These are phyloP conservation scores for Hypoxylon sp. DNA, from an alignment of 2,329 filamentous ascomycete genomes.

Conservation along the genomic window DNA sequence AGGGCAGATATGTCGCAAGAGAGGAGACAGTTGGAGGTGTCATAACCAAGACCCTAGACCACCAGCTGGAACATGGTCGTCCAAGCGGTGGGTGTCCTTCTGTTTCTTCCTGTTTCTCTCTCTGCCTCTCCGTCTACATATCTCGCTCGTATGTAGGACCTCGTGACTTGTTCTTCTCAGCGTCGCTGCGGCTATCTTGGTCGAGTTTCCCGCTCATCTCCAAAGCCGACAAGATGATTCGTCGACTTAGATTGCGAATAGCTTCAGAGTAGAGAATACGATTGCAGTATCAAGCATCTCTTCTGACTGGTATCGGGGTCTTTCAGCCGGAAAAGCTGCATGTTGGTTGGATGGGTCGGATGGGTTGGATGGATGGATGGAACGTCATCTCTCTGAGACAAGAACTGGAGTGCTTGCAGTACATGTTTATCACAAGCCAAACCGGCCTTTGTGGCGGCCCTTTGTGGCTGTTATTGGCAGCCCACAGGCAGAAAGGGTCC, in stretches of 20 bases:
- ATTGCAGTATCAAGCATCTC: constrained; percentile 13
- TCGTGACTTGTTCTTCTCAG: constrained; percentile 25
- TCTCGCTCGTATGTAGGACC: constrained; percentile 11
- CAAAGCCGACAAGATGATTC: constrained; percentile 8
- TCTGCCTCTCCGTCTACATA: too few species aligned
- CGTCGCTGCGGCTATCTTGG: constrained; percentile 3
- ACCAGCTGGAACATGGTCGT: constrained; percentile 9
- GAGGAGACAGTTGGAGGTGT: constrained; percentile 12
- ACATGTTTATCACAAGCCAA: constrained; percentile 32
- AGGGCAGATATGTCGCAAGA: constrained; percentile 13
- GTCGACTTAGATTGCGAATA: constrained; percentile 27
- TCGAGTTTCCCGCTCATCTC: constrained; percentile 12
- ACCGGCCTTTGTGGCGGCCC: constrained; percentile 6
- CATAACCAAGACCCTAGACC: constrained; percentile 7
- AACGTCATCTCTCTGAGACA: constrained; percentile 28
- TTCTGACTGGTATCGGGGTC: constrained; percentile 21
- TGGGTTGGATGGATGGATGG: constrained; percentile 19
- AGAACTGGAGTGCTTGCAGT: constrained; percentile 14
- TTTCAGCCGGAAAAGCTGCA: constrained; percentile 31
- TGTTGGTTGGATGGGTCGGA: constrained; percentile 13
- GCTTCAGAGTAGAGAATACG: constrained; percentile 16
- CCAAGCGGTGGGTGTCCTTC: constrained; percentile 5
- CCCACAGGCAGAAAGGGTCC: too few species aligned
- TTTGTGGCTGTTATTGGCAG: constrained; percentile 21
- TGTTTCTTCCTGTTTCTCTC: too few species aligned